Evolutionary conservation across 2,329 filamentous ascomycete species (phyloP), one percentile per base, ranked within the genome.

Genomic region (Hymenoscyphus fructigenus): DNA sequence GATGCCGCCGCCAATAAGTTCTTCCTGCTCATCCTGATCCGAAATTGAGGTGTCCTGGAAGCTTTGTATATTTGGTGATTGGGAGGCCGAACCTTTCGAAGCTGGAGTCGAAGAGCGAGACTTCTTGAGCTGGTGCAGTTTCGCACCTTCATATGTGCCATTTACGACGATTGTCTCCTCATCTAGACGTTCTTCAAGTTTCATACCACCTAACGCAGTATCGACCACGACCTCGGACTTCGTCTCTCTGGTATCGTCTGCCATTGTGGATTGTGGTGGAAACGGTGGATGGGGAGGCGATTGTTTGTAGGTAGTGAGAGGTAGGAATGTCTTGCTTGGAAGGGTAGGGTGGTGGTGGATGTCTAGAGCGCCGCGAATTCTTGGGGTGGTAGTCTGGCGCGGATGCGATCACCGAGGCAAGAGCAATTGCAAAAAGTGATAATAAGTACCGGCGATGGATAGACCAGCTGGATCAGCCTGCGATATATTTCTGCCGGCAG

Each of bases 1-100:
- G 64, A 89, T 85, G 66, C 86, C 85, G 68, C 84, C 86, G 65
- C 84, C 83, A 60, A 89, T 78, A 50, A 80, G 80, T 71, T 86
- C 83, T 73, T 86, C 82, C 41, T 80, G 73, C 61, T 73, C 74
- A 60, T 72, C 78, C 60, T 75, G 73, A 68, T 74, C 78, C 70
- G 68, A 75, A 74, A 71, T 78, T 73, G 71, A 71, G 17, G 70
- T 71, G 61, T 67, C 69, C 55, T 67, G 71, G 17, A 60, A 63
- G 64, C 65, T 73, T 29, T 67, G 61, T 59, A 67, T 69, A 56
- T 68, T 70, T 5, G 74, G 72, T 17, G 73, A 73, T 61, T 69
- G 69, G 9, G 72, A 72, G 38, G 62, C 56, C 26, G 71, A 70
- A 32, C 72, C 69, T 36, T 64, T 58, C 17, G 60, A 58, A 28